These are phyloP conservation scores for Alternaria arborescens DNA, from an alignment of 2,329 filamentous ascomycete genomes.

Conservation along the genomic window DNA sequence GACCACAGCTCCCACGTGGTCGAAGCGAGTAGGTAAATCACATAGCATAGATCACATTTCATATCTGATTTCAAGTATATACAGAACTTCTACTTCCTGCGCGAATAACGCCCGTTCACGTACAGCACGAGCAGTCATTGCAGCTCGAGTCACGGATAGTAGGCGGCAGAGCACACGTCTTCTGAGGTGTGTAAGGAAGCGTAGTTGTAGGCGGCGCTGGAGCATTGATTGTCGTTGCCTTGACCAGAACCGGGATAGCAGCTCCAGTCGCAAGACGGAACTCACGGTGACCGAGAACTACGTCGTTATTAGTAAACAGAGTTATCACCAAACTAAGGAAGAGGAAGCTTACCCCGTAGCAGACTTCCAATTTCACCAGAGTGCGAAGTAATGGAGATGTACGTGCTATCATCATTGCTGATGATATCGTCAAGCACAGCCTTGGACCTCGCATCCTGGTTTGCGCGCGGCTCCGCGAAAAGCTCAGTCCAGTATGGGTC, in stretches of 20 bases:
- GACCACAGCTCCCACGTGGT: no score
- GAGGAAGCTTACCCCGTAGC: conserved; percentile 46
- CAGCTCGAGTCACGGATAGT: conserved; percentile 42
- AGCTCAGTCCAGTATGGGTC: conserved; percentile 63
- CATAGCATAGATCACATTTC: accelerated
- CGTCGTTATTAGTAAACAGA: neutral
- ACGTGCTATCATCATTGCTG: conserved; percentile 55
- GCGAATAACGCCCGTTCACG: conserved; percentile 4
- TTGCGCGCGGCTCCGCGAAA: conserved; percentile 59
- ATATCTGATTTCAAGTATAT: neutral
- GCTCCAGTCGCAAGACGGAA: conserved; percentile 72
- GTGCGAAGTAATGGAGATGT: conserved; percentile 66
- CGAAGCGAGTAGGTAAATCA: no score
- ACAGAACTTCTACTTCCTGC: neutral
- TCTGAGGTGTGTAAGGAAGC: conserved; percentile 32
- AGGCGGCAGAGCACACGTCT: conserved; percentile 42
- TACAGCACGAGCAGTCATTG: conserved; percentile 50
- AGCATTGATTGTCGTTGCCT: conserved; percentile 59
- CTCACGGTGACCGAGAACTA: conserved; percentile 66
- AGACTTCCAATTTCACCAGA: conserved; percentile 67
- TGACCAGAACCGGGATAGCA: conserved; percentile 73
- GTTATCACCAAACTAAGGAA: neutral
- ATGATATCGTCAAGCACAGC: conserved; percentile 64
- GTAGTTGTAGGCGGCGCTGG: conserved; percentile 43
- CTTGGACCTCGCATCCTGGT: conserved; percentile 59